Evolutionary conservation across 2,329 filamentous ascomycete species (phyloP).

Genomic region (Aspergillus uvarum): DNA sequence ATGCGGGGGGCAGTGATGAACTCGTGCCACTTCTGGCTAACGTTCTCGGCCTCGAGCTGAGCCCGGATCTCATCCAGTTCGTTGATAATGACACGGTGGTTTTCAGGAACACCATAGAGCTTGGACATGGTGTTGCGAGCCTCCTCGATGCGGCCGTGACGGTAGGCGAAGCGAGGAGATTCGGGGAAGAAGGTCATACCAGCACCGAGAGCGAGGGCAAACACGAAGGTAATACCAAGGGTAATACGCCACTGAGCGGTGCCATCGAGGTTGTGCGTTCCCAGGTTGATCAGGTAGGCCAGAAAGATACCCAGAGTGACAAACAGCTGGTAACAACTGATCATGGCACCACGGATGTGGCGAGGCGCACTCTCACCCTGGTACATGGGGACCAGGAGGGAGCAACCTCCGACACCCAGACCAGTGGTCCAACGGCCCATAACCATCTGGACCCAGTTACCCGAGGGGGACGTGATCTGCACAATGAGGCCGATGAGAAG

Average conservation of each 20-base stretch:
- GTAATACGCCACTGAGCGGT: constrained; percentile 53
- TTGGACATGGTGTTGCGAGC: constrained; percentile 54
- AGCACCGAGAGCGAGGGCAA: constrained; percentile 53
- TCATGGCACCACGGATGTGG: constrained; percentile 48
- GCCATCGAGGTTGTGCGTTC: constrained; percentile 37
- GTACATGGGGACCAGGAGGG: constrained; percentile 49
- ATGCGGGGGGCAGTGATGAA: constrained; percentile 48
- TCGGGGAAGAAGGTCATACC: constrained; percentile 60
- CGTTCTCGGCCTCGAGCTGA: constrained; percentile 56
- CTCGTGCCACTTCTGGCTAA: constrained; percentile 41
- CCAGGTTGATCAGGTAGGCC: constrained; percentile 48
- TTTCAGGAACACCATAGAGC: constrained; percentile 55
- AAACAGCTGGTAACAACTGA: constrained; percentile 50
- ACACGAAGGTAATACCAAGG: constrained; percentile 59
- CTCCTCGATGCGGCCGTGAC: constrained; percentile 52
- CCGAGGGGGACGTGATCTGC: constrained; percentile 41
- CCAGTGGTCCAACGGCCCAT: constrained; percentile 47
- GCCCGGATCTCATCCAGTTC: constrained; percentile 58
- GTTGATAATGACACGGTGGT: constrained; percentile 53
- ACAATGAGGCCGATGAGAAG: constrained; percentile 45
- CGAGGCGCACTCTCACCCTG: constrained; percentile 48
- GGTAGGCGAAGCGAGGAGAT: constrained; percentile 59
- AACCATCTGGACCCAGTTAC: constrained; percentile 44
- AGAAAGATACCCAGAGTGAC: constrained; percentile 50
- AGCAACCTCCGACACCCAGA: constrained; percentile 47